A percentile compares a stretch with the other conserved stretches of the same genome.
These are phyloP conservation scores for Phialophora expanda DNA, from an alignment of 2,329 filamentous ascomycete genomes.

Conservation along the genomic window DNA sequence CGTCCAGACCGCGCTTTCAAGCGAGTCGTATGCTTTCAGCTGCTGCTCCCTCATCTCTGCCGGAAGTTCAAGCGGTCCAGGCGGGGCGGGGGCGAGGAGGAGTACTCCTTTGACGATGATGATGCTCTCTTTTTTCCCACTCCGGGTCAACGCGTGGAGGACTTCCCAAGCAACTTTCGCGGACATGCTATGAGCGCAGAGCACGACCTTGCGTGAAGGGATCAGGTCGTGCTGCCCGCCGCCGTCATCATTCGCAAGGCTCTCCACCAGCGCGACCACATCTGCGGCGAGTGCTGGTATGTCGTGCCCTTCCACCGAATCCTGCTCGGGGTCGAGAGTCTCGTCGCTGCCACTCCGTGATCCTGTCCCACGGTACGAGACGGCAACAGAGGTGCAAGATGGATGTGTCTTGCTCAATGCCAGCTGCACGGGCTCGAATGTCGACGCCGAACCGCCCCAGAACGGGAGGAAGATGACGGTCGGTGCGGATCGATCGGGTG, in stretches of 20 bases:
- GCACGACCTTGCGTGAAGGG: not conserved
- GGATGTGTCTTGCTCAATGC: not conserved
- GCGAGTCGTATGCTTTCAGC: conserved; percentile 10
- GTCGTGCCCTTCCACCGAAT: not conserved
- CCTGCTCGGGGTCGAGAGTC: not conserved
- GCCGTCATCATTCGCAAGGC: not conserved
- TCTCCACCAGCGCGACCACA: not conserved
- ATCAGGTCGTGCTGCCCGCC: not conserved
- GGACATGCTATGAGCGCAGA: conserved; percentile 20
- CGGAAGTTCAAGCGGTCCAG: conserved; percentile 6
- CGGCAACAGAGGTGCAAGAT: not conserved
- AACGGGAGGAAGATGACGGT: conserved; percentile 19
- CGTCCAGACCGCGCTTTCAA: conserved; percentile 18
- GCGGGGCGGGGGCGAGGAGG: conserved; percentile 8
- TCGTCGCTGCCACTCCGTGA: not conserved
- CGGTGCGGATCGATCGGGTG: not conserved
- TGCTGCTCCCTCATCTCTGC: conserved; percentile 17
- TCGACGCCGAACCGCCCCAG: conserved; percentile 21
- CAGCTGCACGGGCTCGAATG: conserved; percentile 3
- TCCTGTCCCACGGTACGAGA: conserved; percentile 17
- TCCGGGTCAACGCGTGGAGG: not conserved
- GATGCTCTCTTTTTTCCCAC: not conserved
- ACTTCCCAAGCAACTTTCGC: conserved; percentile 14
- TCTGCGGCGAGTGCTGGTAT: conserved; percentile 5
- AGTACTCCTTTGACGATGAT: not conserved